phyloP scores from a whole-genome alignment of 2,329 filamentous ascomycete genomes.

The Fusarium guadeloupense region DNA sequence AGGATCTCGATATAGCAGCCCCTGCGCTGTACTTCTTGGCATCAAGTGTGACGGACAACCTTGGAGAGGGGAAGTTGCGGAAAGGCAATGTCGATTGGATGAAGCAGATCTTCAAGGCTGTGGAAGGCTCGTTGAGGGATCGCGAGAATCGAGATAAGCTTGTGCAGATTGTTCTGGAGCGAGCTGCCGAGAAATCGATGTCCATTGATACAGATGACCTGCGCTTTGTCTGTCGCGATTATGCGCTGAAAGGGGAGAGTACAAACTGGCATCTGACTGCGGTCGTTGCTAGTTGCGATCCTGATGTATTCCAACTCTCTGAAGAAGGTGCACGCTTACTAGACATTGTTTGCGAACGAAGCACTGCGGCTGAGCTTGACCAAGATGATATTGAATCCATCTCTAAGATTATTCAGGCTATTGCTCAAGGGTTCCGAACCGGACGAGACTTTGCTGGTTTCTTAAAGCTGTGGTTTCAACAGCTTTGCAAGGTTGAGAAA shows the following conservation, averaged over 20 bases:
- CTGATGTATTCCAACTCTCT: conserved; percentile 57
- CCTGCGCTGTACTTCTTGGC: conserved; percentile 58
- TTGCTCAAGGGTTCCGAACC: conserved; percentile 56
- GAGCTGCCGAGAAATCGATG: conserved; percentile 45
- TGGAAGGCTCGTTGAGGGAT: conserved; percentile 43
- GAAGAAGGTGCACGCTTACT: conserved; percentile 53
- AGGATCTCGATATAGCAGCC: conserved; percentile 49
- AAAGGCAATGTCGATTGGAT: conserved; percentile 53
- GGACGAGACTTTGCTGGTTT: conserved; percentile 57
- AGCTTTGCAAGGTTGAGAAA: conserved; percentile 51
- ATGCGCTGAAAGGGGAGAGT: conserved; percentile 48
- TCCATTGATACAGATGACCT: conserved; percentile 53
- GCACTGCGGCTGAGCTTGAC: conserved; percentile 35
- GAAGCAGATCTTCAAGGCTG: conserved; percentile 47
- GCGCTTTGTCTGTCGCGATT: conserved; percentile 54
- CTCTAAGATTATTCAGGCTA: conserved; percentile 52
- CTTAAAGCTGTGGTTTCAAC: conserved; percentile 57
- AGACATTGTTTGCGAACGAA: conserved; percentile 51
- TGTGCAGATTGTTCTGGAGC: conserved; percentile 46
- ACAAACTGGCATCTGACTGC: conserved; percentile 57
- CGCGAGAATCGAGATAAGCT: conserved; percentile 41
- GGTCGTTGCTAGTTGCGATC: conserved; percentile 55
- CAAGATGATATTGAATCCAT: conserved; percentile 38
- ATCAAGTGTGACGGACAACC: conserved; percentile 39
- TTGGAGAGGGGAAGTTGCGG: conserved; percentile 43